Evolutionary conservation across 148 eudicot species (phyloP), one percentile per base, ranked within the genome.

Genomic region (Polygonum maritimum): DNA sequence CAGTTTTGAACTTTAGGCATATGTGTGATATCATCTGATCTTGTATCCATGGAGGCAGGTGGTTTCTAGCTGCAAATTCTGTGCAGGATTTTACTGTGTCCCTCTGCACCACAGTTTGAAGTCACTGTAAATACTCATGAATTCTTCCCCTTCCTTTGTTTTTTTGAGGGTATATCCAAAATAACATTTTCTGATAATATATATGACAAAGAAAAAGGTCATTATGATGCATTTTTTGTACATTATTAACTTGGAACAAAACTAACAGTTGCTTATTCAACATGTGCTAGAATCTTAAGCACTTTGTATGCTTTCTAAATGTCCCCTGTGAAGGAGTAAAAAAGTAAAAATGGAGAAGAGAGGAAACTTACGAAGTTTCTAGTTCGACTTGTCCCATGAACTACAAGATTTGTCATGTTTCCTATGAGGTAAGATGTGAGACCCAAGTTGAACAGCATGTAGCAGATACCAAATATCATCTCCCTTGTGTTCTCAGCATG

Each of bases 361-460:
- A 6, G 67, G 69, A 39, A 75, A 72, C 91, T 31, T 89, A 89
- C 93, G 38, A 89, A 89, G 57, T 77, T 83, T 83, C 92, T 82
- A 35, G 98, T 95, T 74, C 92, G 94, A 78, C 97, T 88, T 69
- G 97, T 95, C 90, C 97, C 80, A 51, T 90, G 91, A 76, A 94
- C 98, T 2, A 94, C 93, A 38, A 94, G 91, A 67, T 92, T 94
- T 8, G 98, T 94, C 98, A 94, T 94, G 84, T 94, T 94, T 19
- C 98, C 97, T 49, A 94, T 92, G 75, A 94, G 82, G 85, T 94
- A 94, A 1, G 98, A 85, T n/a, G 97, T 94, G 76, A 94, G 82
- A 36, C 97, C 97, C 47, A 92, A 79, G 81, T 94, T 92, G 89
- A 94, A 94, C 18, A 94, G 83, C 97, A 94, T 92, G 83, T 84